A percentile compares a stretch with the other conserved stretches of the same genome.
phyloP scores from a whole-genome alignment of 441 rosid genomes.

The Rhodomyrtus psidioides region DNA sequence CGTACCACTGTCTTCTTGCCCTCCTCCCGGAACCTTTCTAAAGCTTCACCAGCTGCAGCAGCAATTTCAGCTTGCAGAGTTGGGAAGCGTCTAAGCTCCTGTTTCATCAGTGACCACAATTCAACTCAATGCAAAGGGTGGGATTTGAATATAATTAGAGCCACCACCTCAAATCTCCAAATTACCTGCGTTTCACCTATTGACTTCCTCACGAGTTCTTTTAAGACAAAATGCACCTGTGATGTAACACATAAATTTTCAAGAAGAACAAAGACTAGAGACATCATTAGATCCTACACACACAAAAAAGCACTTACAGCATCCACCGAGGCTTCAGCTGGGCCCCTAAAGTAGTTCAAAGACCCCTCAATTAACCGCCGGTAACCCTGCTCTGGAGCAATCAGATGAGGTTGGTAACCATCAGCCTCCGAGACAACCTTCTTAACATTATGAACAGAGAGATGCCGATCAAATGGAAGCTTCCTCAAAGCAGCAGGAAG shows the following conservation, averaged over 20 bases:
- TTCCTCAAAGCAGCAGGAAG: slow-evolving; percentile 12
- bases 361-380: slow-evolving; percentile 10
- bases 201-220: slow-evolving; percentile 81
- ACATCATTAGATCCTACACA: neutral
- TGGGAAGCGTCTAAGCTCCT: slow-evolving; percentile 81
- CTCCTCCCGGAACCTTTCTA: slow-evolving; percentile 73
- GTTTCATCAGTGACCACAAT: slow-evolving; percentile 3
- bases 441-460: slow-evolving; percentile 6
- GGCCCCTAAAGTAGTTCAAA: slow-evolving; percentile 8
- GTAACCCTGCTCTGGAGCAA: slow-evolving; percentile 15
- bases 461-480: slow-evolving; percentile 15
- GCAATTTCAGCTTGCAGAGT: slow-evolving; percentile 64
- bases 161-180: neutral
- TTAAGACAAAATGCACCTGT: slow-evolving; percentile 71
- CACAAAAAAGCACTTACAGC: neutral
- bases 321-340: slow-evolving; percentile 14
- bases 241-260: neutral
- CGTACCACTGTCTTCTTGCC: slow-evolving; percentile 60
- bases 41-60: slow-evolving; percentile 55
- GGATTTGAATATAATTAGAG: neutral
- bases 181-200: slow-evolving; percentile 71
- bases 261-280: neutral
- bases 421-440: slow-evolving; percentile 9
- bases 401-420: slow-evolving; percentile 12
- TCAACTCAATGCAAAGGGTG: neutral